phyloP scores from a whole-genome alignment of 176 grass and related monocot genomes.

The Areca catechu region DNA sequence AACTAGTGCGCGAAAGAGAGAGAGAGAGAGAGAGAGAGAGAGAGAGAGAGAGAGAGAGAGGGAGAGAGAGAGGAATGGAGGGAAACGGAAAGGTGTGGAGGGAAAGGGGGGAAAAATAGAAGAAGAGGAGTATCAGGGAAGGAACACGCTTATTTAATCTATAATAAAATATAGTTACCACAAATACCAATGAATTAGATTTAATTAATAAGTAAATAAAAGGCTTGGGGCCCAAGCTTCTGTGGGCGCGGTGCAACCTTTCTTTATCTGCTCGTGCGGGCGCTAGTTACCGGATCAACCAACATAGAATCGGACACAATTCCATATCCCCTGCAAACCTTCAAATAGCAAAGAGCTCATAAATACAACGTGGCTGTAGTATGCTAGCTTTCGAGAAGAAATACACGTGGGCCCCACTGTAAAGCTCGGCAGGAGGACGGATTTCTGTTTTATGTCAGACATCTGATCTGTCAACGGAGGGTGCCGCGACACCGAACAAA shows the following conservation, averaged over 20 bases:
- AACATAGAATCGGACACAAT: no score
- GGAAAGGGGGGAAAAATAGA: constrained; percentile 16
- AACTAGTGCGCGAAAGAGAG: no score
- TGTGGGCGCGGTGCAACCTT: neutral
- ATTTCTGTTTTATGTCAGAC: no score
- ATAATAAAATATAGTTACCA: neutral
- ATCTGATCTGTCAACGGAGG: no score
- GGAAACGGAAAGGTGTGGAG: constrained; percentile 32
- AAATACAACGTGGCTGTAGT: no score
- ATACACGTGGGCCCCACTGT: no score
- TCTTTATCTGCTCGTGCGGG: neutral
- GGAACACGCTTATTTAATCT: neutral
- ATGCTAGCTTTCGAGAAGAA: no score
- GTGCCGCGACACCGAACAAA: no score
- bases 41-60: constrained; percentile 13
- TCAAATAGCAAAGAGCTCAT: no score
- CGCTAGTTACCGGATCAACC: neutral
- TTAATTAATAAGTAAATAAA: neutral
- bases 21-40: no score
- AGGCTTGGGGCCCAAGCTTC: constrained; percentile 21
- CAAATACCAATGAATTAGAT: neutral
- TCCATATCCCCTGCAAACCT: no score
- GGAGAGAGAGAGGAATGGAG: constrained; percentile 15
- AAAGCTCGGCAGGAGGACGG: no score
- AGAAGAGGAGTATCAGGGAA: constrained; percentile 7